phyloP scores from a whole-genome alignment of 495 filamentous ascomycete species.

The Aspergillus coremiiformis region DNA sequence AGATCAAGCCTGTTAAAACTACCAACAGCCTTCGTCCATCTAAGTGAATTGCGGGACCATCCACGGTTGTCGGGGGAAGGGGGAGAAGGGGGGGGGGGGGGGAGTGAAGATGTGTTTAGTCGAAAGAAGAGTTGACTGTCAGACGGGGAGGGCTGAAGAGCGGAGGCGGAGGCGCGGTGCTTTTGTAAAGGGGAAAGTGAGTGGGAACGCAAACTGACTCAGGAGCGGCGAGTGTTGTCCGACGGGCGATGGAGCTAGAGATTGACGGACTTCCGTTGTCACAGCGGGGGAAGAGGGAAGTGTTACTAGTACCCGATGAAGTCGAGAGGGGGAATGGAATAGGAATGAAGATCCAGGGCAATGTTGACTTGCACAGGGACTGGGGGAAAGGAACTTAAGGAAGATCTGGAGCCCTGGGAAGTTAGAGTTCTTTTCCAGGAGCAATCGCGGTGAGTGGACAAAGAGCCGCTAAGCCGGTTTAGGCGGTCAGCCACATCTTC shows the following conservation, averaged over 20 bases:
- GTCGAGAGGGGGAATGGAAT: not conserved
- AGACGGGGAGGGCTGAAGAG: conserved; percentile 11
- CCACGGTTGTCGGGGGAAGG: not conserved
- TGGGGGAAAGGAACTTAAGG: not conserved
- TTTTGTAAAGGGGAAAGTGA: conserved; percentile 8
- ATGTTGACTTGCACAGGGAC: not conserved
- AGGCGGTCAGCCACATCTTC: too few species aligned
- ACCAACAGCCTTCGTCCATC: conserved; percentile 8
- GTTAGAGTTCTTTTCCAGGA: too few species aligned
- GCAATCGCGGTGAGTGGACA: conserved; percentile 2
- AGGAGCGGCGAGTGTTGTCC: not conserved
- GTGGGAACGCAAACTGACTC: not conserved
- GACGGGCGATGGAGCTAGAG: not conserved
- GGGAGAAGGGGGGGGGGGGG: too few species aligned
- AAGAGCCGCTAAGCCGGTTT: too few species aligned
- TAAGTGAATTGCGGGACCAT: not conserved
- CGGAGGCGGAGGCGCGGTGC: conserved; percentile 11
- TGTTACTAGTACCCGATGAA: too few species aligned
- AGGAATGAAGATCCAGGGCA: not conserved
- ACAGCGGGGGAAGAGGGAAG: too few species aligned
- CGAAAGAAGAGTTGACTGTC: conserved; percentile 5
- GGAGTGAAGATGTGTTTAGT: too few species aligned
- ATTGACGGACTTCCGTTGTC: not conserved
- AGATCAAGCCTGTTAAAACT: not conserved
- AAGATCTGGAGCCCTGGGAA: too few species aligned